Evolutionary conservation across 768 basidiomycete species (phyloP).

Genomic region (Boletellus sp.): DNA sequence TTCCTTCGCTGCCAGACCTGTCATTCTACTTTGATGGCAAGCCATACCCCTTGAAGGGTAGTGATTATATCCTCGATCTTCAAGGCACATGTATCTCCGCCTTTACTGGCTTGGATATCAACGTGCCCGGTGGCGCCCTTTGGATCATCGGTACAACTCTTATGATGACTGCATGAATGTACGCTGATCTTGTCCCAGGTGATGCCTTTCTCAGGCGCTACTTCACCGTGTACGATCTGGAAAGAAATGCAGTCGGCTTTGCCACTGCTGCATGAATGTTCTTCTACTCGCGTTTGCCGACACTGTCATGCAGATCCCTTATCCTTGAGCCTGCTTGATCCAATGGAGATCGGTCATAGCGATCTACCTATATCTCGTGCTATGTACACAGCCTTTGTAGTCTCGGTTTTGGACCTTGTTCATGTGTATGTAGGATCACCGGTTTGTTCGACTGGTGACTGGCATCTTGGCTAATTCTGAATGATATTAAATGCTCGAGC

Average conservation of each 20-base stretch:
- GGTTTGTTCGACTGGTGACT: no score
- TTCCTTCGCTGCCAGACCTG: constrained; percentile 80
- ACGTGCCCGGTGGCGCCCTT: constrained; percentile 70
- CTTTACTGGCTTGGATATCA: constrained; percentile 90
- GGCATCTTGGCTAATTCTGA: background rate
- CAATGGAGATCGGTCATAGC: background rate
- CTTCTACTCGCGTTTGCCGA: background rate
- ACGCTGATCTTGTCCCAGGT: constrained; percentile 38
- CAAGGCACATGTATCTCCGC: constrained; percentile 92
- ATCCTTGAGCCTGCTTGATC: constrained; percentile 11
- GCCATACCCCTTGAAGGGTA: constrained; percentile 72
- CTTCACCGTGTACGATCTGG: constrained; percentile 87
- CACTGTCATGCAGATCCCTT: background rate
- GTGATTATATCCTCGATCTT: constrained; percentile 87
- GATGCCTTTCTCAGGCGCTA: constrained; percentile 91
- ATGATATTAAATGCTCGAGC: background rate
- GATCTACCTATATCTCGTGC: background rate
- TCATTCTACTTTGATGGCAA: constrained; percentile 81
- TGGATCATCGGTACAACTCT: constrained; percentile 79
- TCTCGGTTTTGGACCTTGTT: background rate
- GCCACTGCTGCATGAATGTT: constrained; percentile 44
- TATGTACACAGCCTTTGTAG: background rate
- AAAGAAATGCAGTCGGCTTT: constrained; percentile 78
- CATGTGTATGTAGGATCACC: background rate
- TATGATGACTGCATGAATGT: background rate